Base-by-base conservation (phyloP, 2,329 filamentous ascomycete genomes). In the Trichoderma aggressivum region DNA sequence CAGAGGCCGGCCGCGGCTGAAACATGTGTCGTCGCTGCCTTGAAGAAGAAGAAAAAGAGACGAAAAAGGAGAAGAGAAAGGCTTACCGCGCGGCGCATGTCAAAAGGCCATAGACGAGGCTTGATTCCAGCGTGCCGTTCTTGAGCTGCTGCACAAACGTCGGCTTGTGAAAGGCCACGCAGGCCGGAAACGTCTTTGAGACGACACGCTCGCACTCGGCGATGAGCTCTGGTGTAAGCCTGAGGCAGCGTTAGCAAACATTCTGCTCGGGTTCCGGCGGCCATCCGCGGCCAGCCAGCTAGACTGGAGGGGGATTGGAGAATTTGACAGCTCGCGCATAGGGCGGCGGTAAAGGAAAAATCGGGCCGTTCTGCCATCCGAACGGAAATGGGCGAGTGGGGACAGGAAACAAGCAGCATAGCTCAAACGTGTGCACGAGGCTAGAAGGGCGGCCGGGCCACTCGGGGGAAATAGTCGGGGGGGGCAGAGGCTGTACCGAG, bases 91-190 rank as follows among this genome's bases (percentile, higher is more conserved):
- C 86, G 72, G 86, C 87, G 61, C 84, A 87, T 61, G 86, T 87
- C 75, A 89, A 80, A 39, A 89, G 84, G 16, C 87, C 87, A 73
- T 88, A 88, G 70, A 88, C 83, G 74, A 89, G 86, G 61, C 86
- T 86, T 34, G 84, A 81, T 71, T 89, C 87, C 39, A 89, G 82
- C 3, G 84, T 83, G 26, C 82, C 84, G 75, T 83, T 87, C 81
- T 89, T 89, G 64, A 89, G 82, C 77, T 89, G 87, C 79, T 88
- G 86, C 39, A 89, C 78, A 78, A 89, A 89, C 3, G 87, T 87
- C 8, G 87, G 87, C 80, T 89, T 89, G 81, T 89, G 87, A 77
- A 89, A 89, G 76, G 87, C 87, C 55, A 89, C 86, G 77, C 87
- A 89, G 73, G 87, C 86, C 50, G 87, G 87, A 75, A 89, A 84